Conservation (phyloP, 169 alveolate genomes). For the Plasmodium reichenowi region DNA sequence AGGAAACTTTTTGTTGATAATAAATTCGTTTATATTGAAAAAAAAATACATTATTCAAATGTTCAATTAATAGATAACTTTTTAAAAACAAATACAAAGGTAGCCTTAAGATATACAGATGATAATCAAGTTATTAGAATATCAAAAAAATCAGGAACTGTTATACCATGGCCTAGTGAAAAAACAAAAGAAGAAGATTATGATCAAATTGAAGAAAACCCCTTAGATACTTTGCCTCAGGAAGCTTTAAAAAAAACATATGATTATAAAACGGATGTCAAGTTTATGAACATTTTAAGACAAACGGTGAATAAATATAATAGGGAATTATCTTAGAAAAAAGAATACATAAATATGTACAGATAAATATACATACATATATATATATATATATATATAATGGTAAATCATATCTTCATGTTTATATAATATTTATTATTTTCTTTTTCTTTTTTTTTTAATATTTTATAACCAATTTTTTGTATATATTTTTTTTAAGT, state of each 20-base stretch:
- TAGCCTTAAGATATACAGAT: conserved; percentile 45
- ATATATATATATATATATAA: neutral
- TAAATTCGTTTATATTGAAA: conserved; percentile 83
- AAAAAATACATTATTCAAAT: conserved; percentile 92
- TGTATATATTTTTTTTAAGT: no score
- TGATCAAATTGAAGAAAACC: conserved; percentile 81
- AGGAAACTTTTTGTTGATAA: conserved; percentile 81
- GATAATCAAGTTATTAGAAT: conserved; percentile 83
- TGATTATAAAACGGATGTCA: conserved; percentile 83
- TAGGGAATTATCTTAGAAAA: conserved; percentile 75
- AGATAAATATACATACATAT: neutral
- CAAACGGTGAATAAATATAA: conserved; percentile 86
- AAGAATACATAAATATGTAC: neutral
- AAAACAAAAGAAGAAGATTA: conserved; percentile 76
- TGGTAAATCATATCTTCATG: neutral
- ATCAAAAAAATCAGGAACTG: conserved; percentile 90
- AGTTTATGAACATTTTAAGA: conserved; percentile 81
- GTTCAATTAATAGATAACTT: conserved; percentile 88
- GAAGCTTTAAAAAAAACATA: conserved; percentile 89
- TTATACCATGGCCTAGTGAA: conserved; percentile 92
- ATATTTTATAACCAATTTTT: no score
- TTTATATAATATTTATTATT: neutral
- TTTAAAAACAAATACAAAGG: conserved; percentile 81
- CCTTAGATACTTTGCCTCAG: conserved; percentile 89
- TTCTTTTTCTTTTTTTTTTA: neutral